These are phyloP conservation scores for Aureobasidium musti DNA, from an alignment of 2,329 filamentous ascomycete genomes.

Conservation along the genomic window DNA sequence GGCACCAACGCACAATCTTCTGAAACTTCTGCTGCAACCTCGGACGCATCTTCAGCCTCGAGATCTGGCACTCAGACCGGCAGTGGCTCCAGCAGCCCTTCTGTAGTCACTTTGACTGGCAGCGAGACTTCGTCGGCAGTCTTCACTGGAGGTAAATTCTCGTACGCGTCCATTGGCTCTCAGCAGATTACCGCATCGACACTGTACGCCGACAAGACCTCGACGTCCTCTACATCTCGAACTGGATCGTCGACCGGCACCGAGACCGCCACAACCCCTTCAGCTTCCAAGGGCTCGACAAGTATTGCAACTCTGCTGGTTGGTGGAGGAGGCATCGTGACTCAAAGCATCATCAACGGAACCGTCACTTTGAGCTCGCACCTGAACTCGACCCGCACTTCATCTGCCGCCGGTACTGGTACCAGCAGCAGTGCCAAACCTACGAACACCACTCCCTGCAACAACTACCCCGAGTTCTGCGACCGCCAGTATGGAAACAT, in stretches of 20 bases:
- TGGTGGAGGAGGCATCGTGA: constrained; percentile 30
- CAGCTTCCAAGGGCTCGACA: constrained; percentile 28
- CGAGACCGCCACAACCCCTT: constrained; percentile 31
- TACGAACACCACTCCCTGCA: constrained; percentile 77
- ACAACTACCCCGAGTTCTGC: constrained; percentile 72
- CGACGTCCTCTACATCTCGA: neutral
- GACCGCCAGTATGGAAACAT: constrained; percentile 76
- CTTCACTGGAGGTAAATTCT: constrained; percentile 16
- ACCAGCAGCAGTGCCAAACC: constrained; percentile 43
- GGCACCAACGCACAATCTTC: constrained; percentile 36
- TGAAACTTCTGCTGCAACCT: neutral
- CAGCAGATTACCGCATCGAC: constrained; percentile 27
- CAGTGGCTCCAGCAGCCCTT: constrained; percentile 33
- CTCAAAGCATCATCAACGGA: constrained; percentile 31
- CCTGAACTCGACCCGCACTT: constrained; percentile 45
- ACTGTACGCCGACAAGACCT: constrained; percentile 12
- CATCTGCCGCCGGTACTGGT: constrained; percentile 38
- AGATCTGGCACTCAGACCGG: constrained; percentile 34
- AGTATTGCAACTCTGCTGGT: constrained; percentile 30
- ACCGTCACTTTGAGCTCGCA: constrained; percentile 46
- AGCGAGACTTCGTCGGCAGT: constrained; percentile 7
- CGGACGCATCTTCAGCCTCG: constrained; percentile 32
- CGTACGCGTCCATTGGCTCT: constrained; percentile 19
- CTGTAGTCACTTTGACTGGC: constrained; percentile 26
- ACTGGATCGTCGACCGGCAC: constrained; percentile 4